phyloP scores from a whole-genome alignment of 2,329 filamentous ascomycete genomes.

The Rhynchosporium graminicola region DNA sequence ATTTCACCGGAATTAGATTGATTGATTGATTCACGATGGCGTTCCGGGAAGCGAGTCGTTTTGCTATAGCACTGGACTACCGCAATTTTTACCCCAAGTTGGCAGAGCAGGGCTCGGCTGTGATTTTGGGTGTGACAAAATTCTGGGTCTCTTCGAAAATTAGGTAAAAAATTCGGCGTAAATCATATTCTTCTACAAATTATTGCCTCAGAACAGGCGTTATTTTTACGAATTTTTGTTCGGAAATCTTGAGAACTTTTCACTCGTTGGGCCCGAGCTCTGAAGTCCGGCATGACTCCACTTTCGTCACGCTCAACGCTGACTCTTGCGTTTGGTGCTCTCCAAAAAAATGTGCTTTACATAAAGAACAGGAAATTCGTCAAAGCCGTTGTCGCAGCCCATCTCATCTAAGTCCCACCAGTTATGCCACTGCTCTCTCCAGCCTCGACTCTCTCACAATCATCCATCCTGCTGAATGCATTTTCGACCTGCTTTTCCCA shows the following conservation, averaged over 20 bases:
- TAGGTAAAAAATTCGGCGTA: too few relatives aligned
- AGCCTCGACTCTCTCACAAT: conserved; percentile 36
- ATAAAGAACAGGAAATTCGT: not conserved
- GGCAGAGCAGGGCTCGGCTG: too few relatives aligned
- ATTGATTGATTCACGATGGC: not conserved
- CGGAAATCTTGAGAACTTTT: too few relatives aligned
- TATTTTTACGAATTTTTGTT: too few relatives aligned
- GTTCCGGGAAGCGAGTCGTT: not conserved
- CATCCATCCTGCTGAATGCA: conserved; percentile 71
- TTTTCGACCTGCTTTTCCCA: conserved; percentile 74
- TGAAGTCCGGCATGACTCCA: not conserved
- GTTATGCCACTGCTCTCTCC: conserved; percentile 18
- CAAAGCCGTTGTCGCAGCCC: too few relatives aligned
- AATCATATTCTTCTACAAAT: too few relatives aligned
- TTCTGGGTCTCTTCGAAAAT: too few relatives aligned
- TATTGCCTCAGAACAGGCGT: too few relatives aligned
- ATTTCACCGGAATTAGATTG: not conserved
- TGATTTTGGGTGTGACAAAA: too few relatives aligned
- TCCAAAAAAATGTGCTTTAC: not conserved
- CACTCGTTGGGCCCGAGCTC: too few relatives aligned
- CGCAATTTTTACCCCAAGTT: not conserved
- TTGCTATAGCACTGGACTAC: not conserved
- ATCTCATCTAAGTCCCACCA: not conserved
- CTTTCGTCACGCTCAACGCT: too few relatives aligned
- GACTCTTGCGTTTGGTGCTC: not conserved